Evolutionary conservation across 805 yeast genomes (phyloP), one percentile per base, ranked within the genome.

Genomic region (Saturnispora sanitii): DNA sequence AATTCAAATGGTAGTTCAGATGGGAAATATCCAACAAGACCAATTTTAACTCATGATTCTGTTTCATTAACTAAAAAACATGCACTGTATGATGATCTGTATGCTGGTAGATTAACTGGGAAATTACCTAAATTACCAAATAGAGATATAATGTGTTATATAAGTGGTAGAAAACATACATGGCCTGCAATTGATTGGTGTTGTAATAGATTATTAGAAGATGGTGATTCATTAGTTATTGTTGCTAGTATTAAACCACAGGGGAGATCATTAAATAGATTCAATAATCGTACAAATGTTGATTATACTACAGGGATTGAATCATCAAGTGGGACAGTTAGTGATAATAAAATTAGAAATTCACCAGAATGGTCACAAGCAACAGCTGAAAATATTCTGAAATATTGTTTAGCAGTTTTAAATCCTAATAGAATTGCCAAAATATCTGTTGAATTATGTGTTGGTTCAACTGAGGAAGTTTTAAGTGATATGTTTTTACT

Each of bases 131-230:
- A 51, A 34, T 56, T 75, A 34, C 76, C 77, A 0, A 63, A 65
- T 29, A 64, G 87, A 50, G 69, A 70, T 1, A 64, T 82, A 4
- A 53, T 82, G 54, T 76, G 79, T 22, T 81, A 81, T 53, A 64
- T 83, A 23, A 68, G 78, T 48, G 94, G 86, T 3, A 63, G 90
- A 44, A 68, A 64, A 41, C 90, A 82, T 61, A 79, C 92, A 0
- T 83, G 94, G 94, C 85, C 81, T 9, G 77, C 86, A 1, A 57
- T 83, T 21, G 94, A 83, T 56, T 83, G 83, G 79, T 63, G 75
- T 6, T 58, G 82, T 40, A 66, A 65, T 35, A 61, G 66, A 32
- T 60, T 79, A 11, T 57, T 79, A 3, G 75, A 72, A 48, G 64
- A 77, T 49, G 84, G 86, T 7, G 94, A 83, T 56, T 69, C 76